Evolutionary conservation across 176 grass and related monocot genomes (phyloP), one percentile per base, ranked within the genome.

Genomic region (Ensete glaucum): DNA sequence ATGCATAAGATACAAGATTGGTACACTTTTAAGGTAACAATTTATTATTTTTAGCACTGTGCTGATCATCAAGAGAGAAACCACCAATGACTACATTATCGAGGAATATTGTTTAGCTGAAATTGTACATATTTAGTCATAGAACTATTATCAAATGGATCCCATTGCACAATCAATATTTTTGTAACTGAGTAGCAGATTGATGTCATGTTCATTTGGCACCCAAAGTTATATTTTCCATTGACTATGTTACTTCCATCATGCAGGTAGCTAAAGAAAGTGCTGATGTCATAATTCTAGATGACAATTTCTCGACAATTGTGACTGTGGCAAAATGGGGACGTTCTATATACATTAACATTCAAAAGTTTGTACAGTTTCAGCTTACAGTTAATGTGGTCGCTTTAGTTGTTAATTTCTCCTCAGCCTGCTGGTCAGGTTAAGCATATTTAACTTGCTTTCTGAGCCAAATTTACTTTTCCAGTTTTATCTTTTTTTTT

Each of bases 281-380:
- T 79, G 92, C 88, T 1, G 92, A 88, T 82, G 81, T 96, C 16
- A 96, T 96, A 83, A 86, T 96, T 2, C 85, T 96, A 53, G 92
- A 96, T 49, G 92, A 96, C 76, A 90, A 96, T 78, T 96, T 96
- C 71, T 70, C 92, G 48, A 96, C 88, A n/a, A 96, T 96, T 74
- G 87, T 96, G 72, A 88, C 85, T 62, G 92, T 96, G 1, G 83
- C 76, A 2, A 85, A 77, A 69, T 96, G 92, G 92, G 91, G 92
- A 27, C 88, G 92, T 80, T 83, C 92, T 1, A 86, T 96, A 86
- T 96, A 96, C 59, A 84, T 91, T 69, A 96, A 96, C 88, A 96
- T 96, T 65, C 88, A 96, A 81, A 96, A 96, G 70, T 96, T 96
- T 74, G 92, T 96, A 53, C 88, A 96, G 78, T 96, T 96, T 80